Evolutionary conservation across 176 grass and related monocot genomes (phyloP).

Genomic region (Phyllostachys edulis): DNA sequence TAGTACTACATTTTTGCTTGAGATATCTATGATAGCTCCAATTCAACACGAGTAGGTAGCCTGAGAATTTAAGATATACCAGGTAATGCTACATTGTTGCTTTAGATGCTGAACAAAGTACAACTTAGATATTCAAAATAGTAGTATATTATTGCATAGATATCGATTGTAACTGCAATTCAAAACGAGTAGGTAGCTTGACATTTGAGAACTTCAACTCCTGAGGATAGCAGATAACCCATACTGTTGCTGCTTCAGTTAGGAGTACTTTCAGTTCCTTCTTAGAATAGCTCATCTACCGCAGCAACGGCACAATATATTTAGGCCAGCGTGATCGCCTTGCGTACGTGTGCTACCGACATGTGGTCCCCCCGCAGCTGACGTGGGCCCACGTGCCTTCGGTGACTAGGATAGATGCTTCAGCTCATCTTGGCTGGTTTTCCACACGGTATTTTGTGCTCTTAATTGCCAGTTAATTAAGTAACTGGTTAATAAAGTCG

Average conservation of each 20-base stretch:
- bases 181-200: neutral
- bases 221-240: no score
- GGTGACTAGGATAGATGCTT: neutral
- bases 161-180: no score
- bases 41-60: neutral
- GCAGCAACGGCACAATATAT: neutral
- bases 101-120: no score
- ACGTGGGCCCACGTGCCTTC: neutral
- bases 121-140: no score
- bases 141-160: no score
- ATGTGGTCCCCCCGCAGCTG: neutral
- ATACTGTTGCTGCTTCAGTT: no score
- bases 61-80: neutral
- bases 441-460: neutral
- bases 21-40: neutral
- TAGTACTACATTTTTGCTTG: neutral
- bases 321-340: neutral
- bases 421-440: neutral
- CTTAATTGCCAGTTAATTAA: neutral
- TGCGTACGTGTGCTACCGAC: neutral
- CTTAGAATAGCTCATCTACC: neutral
- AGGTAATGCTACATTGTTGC: neutral
- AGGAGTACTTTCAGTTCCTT: neutral
- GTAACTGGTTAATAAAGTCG: no score
- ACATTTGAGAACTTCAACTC: no score